phyloP scores from a whole-genome alignment of 129 eudicot genomes.

The Daucus carota region DNA sequence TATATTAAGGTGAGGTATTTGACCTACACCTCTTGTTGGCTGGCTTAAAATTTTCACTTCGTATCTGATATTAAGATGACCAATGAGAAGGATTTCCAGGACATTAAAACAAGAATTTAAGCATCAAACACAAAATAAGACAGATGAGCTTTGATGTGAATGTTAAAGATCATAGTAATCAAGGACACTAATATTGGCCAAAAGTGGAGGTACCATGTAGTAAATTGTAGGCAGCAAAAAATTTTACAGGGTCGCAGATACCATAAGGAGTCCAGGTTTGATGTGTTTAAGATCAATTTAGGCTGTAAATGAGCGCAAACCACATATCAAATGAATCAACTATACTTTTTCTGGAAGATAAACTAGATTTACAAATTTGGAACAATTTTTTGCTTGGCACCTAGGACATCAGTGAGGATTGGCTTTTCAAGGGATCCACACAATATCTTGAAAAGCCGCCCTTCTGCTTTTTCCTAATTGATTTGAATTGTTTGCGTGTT shows the following conservation, averaged over 20 bases:
- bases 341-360: neutral
- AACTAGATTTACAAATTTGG: neutral
- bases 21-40: too few relatives aligned
- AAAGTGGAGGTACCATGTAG: neutral
- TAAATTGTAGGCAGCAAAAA: neutral
- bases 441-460: too few relatives aligned
- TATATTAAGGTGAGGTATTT: too few relatives aligned
- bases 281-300: too few relatives aligned
- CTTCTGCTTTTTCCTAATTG: neutral
- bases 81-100: too few relatives aligned
- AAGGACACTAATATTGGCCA: neutral
- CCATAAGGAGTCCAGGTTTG: neutral
- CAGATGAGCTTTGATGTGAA: neutral
- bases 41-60: too few relatives aligned
- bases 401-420: too few relatives aligned
- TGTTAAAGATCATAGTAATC: neutral
- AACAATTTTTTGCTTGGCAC: too few relatives aligned
- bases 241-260: neutral
- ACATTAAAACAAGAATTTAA: too few relatives aligned
- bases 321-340: neutral
- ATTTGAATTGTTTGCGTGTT: neutral
- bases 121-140: too few relatives aligned
- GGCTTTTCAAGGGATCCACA: too few relatives aligned
- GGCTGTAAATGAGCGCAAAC: neutral
- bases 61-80: too few relatives aligned